A percentile compares a stretch with the other conserved stretches of the same genome.
These are phyloP conservation scores for Suillus cothurnatus DNA, from an alignment of 768 basidiomycete genomes.

Conservation along the genomic window DNA sequence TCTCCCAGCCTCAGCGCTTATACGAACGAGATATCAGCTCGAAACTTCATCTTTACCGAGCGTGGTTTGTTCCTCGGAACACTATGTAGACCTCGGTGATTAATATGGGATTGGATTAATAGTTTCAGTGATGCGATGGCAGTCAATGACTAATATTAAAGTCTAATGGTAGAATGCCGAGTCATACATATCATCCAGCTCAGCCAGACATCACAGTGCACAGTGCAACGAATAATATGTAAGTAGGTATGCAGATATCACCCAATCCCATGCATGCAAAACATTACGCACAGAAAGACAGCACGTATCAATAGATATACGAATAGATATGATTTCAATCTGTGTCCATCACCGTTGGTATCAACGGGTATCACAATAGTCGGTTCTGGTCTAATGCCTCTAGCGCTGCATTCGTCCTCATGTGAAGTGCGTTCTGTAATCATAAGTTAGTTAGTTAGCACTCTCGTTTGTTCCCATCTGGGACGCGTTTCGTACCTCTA, in stretches of 20 bases:
- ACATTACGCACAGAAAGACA: background rate
- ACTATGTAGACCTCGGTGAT: too few species aligned
- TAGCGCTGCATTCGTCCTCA: background rate
- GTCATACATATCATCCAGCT: background rate
- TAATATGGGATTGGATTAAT: too few species aligned
- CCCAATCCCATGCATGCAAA: background rate
- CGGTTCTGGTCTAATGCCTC: slow-evolving; percentile 6
- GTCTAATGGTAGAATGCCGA: background rate
- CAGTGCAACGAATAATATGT: background rate
- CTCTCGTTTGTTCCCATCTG: too few species aligned
- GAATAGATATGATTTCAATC: background rate
- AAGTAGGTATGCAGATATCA: slow-evolving; percentile 1
- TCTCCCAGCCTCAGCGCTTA: too few species aligned
- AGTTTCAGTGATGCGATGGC: too few species aligned
- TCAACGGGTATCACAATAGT: background rate
- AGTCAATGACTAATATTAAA: background rate
- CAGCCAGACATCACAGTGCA: background rate
- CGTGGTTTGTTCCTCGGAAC: too few species aligned
- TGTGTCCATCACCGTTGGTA: background rate
- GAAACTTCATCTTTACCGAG: too few species aligned
- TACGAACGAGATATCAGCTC: too few species aligned
- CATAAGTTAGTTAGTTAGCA: background rate
- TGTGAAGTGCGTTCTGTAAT: background rate
- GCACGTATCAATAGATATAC: background rate
- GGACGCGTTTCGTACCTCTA: slow-evolving; percentile 70